These are phyloP conservation scores for Talaromyces sp. DNA, from an alignment of 2,329 filamentous ascomycete species.

Conservation along the genomic window DNA sequence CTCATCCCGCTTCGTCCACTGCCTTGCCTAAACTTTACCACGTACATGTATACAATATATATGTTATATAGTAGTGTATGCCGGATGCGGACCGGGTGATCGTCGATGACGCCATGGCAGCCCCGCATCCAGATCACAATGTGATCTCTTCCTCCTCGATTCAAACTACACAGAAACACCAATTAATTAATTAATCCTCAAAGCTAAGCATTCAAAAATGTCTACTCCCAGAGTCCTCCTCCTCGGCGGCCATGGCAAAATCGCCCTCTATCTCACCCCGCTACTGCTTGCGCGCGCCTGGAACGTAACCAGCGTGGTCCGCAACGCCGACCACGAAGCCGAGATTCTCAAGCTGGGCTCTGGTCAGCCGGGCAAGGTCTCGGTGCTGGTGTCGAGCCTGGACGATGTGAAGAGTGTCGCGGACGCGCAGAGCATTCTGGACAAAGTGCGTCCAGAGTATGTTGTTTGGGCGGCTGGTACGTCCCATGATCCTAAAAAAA, in stretches of 20 bases:
- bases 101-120: not conserved
- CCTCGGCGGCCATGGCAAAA: slow-evolving; percentile 76
- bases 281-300: slow-evolving; percentile 69
- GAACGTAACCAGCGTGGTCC: slow-evolving; percentile 74
- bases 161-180: not conserved
- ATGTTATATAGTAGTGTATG: no score
- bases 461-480: slow-evolving; percentile 46
- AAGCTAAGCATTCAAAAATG: not conserved
- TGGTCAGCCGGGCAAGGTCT: slow-evolving; percentile 58
- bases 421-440: slow-evolving; percentile 60
- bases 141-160: not conserved
- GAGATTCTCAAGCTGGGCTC: slow-evolving; percentile 59
- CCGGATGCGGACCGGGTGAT: not conserved
- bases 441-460: slow-evolving; percentile 39
- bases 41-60: no score
- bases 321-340: slow-evolving; percentile 62
- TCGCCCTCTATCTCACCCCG: slow-evolving; percentile 70
- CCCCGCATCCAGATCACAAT: not conserved
- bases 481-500: not conserved
- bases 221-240: slow-evolving; percentile 57
- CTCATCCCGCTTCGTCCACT: not conserved
- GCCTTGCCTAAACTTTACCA: not conserved
- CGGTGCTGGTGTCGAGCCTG: slow-evolving; percentile 65
- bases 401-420: slow-evolving; percentile 63
- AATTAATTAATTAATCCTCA: not conserved